phyloP scores from a whole-genome alignment of 306 rosid genomes.

The Dalbergia cochinchinensis region DNA sequence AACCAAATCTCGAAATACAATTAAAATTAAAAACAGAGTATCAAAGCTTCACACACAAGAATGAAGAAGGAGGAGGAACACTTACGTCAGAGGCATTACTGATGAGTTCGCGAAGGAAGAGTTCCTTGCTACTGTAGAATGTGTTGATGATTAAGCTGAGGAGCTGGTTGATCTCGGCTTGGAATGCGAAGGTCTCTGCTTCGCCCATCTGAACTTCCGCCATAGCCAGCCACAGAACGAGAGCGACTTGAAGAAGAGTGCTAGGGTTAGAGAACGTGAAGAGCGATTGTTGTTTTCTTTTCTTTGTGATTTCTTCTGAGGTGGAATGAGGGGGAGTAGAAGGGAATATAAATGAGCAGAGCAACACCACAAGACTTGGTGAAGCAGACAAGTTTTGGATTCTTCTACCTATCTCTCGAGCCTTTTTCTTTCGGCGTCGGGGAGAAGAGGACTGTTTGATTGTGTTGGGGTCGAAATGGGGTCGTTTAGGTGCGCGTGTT shows the following conservation, averaged over 20 bases:
- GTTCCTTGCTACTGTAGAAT: constrained; percentile 69
- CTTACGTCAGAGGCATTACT: constrained; percentile 68
- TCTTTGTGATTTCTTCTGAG: background rate
- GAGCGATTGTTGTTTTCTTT: background rate
- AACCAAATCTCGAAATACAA: background rate
- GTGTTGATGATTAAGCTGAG: constrained; percentile 72
- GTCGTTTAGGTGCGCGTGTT: background rate
- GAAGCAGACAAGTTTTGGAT: background rate
- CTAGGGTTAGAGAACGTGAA: background rate
- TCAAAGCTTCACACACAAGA: background rate
- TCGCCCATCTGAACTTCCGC: constrained; percentile 67
- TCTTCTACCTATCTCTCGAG: constrained; percentile 14
- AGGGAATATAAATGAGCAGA: constrained; percentile 1
- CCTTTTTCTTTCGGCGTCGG: background rate
- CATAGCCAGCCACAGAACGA: constrained; percentile 22
- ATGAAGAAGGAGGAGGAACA: background rate
- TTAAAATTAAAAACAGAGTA: background rate
- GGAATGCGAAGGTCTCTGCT: constrained; percentile 67
- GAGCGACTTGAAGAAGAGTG: background rate
- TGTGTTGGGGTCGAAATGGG: no score
- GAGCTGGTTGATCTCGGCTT: constrained; percentile 71
- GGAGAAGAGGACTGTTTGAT: no score
- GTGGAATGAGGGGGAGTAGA: background rate
- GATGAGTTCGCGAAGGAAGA: constrained; percentile 67
- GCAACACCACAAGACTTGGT: background rate